Evolutionary conservation across 2,329 filamentous ascomycete genomes (phyloP).

Genomic region (Pseudopithomyces maydicus): DNA sequence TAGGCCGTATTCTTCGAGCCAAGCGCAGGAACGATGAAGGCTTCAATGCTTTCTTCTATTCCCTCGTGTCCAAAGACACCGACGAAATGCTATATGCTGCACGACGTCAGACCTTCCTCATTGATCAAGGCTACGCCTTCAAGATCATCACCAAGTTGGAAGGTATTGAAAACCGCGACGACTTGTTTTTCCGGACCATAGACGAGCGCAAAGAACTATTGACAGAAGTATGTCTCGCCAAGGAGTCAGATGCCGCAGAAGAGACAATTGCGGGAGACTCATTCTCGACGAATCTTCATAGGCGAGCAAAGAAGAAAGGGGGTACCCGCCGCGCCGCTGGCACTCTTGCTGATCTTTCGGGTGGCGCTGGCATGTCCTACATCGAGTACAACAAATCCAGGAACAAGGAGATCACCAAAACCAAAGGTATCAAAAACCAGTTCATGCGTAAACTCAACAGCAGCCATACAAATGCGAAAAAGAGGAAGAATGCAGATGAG

Average conservation of each 20-base stretch:
- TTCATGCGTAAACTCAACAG: conserved; percentile 52
- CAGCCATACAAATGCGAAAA: conserved; percentile 16
- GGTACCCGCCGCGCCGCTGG: conserved; percentile 80
- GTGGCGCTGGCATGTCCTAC: conserved; percentile 96
- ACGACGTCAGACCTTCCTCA: conserved; percentile 93
- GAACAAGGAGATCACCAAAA: conserved; percentile 52
- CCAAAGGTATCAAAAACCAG: conserved; percentile 45
- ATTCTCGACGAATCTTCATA: conserved; percentile 57
- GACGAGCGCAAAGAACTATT: conserved; percentile 84
- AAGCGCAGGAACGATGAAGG: conserved; percentile 97
- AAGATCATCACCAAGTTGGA: conserved; percentile 97
- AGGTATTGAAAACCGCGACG: conserved; percentile 83
- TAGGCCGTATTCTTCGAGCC: conserved; percentile 90
- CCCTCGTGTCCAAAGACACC: conserved; percentile 94
- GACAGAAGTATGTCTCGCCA: conserved; percentile 86
- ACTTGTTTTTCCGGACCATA: conserved; percentile 78
- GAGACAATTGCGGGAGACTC: conserved; percentile 73
- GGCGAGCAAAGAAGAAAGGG: conserved; percentile 58
- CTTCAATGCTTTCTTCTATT: conserved; percentile 99
- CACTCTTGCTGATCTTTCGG: conserved; percentile 81
- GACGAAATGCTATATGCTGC: conserved; percentile 98
- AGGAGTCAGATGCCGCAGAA: conserved; percentile 71
- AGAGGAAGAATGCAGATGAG: conserved; percentile 6
- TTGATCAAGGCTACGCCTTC: conserved; percentile 98
- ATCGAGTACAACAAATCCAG: conserved; percentile 54